Conservation (phyloP, 345 rosid species). For the Linum trigynum region DNA sequence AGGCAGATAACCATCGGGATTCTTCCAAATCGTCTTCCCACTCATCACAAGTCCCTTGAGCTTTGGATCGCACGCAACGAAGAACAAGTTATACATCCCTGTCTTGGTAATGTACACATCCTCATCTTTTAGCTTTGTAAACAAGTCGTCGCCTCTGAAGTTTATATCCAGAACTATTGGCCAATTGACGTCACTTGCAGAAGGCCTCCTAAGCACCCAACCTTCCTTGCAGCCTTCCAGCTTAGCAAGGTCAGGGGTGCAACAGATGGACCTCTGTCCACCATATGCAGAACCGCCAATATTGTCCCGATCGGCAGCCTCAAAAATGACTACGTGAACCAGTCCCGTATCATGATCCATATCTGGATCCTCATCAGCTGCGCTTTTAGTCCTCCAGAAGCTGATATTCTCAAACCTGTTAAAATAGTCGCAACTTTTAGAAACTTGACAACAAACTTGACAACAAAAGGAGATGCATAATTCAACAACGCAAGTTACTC, state of each 20-base stretch:
- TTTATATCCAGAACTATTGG: constrained; percentile 58
- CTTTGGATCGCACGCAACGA: constrained; percentile 76
- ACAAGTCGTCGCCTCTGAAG: constrained; percentile 41
- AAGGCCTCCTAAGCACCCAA: constrained; percentile 79
- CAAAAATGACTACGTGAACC: constrained; percentile 80
- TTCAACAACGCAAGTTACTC: not conserved
- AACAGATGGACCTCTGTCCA: constrained; percentile 93
- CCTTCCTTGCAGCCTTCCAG: constrained; percentile 93
- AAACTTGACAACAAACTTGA: constrained; percentile 3
- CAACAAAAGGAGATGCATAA: constrained; percentile 4
- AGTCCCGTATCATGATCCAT: constrained; percentile 43
- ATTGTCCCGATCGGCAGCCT: constrained; percentile 83
- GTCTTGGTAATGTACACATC: constrained; percentile 48
- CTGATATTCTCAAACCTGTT: constrained; percentile 71
- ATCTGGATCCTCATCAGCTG: constrained; percentile 34
- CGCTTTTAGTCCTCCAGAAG: constrained; percentile 53
- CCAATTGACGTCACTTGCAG: constrained; percentile 59
- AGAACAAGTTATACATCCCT: constrained; percentile 91
- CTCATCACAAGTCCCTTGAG: constrained; percentile 69
- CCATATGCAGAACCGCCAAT: constrained; percentile 99
- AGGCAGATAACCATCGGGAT: constrained; percentile 83
- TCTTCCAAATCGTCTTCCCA: constrained; percentile 94
- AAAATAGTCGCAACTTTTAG: not conserved
- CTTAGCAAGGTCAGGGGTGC: constrained; percentile 95
- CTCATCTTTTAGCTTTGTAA: constrained; percentile 33